Evolutionary conservation across 2,329 filamentous ascomycete species (phyloP).

Genomic region (Scedosporium apiospermum): DNA sequence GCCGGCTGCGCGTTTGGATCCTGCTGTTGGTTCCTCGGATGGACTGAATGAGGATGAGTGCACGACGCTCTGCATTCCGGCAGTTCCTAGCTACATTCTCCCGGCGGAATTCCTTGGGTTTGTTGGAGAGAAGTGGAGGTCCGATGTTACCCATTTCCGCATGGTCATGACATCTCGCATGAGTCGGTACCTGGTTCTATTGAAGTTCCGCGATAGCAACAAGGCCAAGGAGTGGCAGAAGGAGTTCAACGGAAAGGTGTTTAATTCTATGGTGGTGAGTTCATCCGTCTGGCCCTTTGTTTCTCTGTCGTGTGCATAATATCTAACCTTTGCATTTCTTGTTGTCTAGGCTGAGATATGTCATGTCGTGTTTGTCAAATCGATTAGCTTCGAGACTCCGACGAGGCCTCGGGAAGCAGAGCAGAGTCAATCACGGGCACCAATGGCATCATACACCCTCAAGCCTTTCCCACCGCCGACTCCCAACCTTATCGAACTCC

Average conservation of each 20-base stretch:
- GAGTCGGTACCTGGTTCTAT: conserved; percentile 88
- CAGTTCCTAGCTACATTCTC: conserved; percentile 88
- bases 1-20: conserved; percentile 36
- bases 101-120: conserved; percentile 87
- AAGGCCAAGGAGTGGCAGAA: conserved; percentile 71
- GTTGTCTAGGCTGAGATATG: conserved; percentile 71
- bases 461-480: conserved; percentile 60
- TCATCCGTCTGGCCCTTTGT: neutral
- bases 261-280: conserved; percentile 77
- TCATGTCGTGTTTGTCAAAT: conserved; percentile 89
- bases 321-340: conserved; percentile 10
- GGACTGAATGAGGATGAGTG: conserved; percentile 49
- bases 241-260: conserved; percentile 86
- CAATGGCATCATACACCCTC: conserved; percentile 36
- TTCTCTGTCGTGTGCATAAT: neutral
- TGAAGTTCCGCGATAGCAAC: conserved; percentile 77
- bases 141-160: conserved; percentile 83
- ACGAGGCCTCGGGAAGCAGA: conserved; percentile 40
- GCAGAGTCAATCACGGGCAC: conserved; percentile 34
- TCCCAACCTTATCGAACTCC: conserved; percentile 78
- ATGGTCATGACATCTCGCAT: conserved; percentile 84
- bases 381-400: conserved; percentile 72
- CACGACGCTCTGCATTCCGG: conserved; percentile 84
- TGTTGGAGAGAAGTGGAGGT: conserved; percentile 76
- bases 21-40: conserved; percentile 17